phyloP scores from a whole-genome alignment of 768 basidiomycete genomes.

The Lentinula edodes region DNA sequence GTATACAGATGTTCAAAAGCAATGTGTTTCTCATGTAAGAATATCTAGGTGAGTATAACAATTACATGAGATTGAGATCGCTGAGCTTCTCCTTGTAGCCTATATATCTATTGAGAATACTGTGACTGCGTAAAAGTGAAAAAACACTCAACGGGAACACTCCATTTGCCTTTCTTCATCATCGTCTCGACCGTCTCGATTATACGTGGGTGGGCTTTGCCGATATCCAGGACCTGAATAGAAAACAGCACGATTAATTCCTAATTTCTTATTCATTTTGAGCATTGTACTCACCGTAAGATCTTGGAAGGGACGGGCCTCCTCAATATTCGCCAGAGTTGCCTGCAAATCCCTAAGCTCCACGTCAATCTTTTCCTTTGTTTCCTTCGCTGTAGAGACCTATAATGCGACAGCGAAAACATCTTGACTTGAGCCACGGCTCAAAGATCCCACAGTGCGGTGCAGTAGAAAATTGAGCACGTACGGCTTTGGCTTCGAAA shows the following conservation, averaged over 20 bases:
- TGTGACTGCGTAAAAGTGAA: neutral
- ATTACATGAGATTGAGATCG: constrained; percentile 10
- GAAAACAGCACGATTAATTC: neutral
- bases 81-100: constrained; percentile 10
- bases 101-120: neutral
- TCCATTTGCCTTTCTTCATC: constrained; percentile 98
- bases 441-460: neutral
- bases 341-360: constrained; percentile 89
- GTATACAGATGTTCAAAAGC: neutral
- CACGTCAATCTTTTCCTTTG: constrained; percentile 81
- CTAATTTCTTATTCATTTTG: neutral
- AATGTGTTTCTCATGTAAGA: neutral
- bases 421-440: constrained; percentile 1
- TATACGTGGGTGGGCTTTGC: constrained; percentile 89
- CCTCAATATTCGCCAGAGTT: constrained; percentile 94
- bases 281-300: constrained; percentile 62
- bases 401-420: constrained; percentile 22
- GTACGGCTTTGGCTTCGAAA: constrained; percentile 93
- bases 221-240: constrained; percentile 80
- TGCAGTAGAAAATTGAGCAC: constrained; percentile 24
- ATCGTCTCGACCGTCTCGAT: constrained; percentile 87
- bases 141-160: constrained; percentile 72
- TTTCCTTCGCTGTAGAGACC: constrained; percentile 88
- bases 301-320: constrained; percentile 96
- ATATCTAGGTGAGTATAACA: neutral